Evolutionary conservation across 2,329 filamentous ascomycete genomes (phyloP), one percentile per base, ranked within the genome.

Genomic region (Neoscytalidium dimidiatum): DNA sequence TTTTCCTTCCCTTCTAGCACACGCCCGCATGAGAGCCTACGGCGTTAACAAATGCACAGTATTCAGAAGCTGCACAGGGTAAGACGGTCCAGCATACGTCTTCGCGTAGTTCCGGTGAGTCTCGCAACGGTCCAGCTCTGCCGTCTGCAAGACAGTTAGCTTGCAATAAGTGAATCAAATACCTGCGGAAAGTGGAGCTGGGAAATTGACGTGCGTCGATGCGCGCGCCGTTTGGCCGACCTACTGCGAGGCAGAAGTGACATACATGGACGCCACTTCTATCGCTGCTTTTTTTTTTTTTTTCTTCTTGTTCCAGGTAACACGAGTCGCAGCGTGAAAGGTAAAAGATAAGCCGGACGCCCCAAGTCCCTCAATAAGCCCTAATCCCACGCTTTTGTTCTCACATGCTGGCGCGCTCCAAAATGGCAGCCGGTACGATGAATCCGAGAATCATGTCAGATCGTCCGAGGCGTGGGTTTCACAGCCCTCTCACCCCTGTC

Each of bases 181-280:
- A 17, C 26, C n/a, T 60, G 35, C 33, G 35, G 53, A 44, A 26
- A 43, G 23, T 29, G 35, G 35, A 44, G n/a, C 28, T 46, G 46
- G 33, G 26, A 46, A 19, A 31, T 44, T 46, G 56, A 46, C 56
- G n/a, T 46, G 56, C 23, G 23, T 58, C 26, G 19, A 31, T 29
- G 31, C 26, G 38, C 26, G 38, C 53, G 38, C 56, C 43, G 41
- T 33, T 44, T 13, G 19, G 23, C 43, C 11, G 56, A 46, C 56
- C 38, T 60, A 29, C 56, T 33, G 41, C 56, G 21, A 46, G 31
- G 56, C 56, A 41, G 28, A 46, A 28, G 56, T 46, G 56, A 46
- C 56, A 60, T 60, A 44, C 56, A 60, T 60, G 38, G 28, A 14
- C 56, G 56, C 56, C 35, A 57, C n/a, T 46, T 23, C 23, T 17